Evolutionary conservation across 2,329 filamentous ascomycete species (phyloP), one percentile per base, ranked within the genome.

Genomic region (Nigrospora sphaerica): DNA sequence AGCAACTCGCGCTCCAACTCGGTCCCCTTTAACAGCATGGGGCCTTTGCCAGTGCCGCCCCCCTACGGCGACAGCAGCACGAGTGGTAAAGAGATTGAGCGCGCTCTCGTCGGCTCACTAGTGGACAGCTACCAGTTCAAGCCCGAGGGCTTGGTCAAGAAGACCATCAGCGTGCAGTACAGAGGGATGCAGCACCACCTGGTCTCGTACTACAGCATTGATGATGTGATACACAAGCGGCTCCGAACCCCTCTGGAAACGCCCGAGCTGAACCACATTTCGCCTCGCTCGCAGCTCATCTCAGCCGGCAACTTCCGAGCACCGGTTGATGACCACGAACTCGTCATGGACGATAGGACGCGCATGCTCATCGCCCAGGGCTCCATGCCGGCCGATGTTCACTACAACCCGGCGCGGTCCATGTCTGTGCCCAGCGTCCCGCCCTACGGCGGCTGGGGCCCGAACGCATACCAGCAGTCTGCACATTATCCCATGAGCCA

Each of bases 111-210:
- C 39, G 91, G 90, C 6, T 95, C 89, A 1, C 73, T 95, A 12
- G 80, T 92, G n/a, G 90, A 95, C 65, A 90, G 86, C 1, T 95
- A 95, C 57, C 81, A 83, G 32, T 95, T 95, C 75, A 93, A 93
- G 59, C 73, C 81, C 13, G 78, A 81, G 2, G 90, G 91, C 0
- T 68, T 96, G 36, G 80, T 95, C 52, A 96, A 96, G 75, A 95
- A 95, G 72, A 95, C 90, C 0, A 90, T 95, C 65, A 92, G 85
- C 56, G 80, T 95, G 35, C 81, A 78, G 3, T 81, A 85, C 43
- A 76, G 84, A 23, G 85, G 85, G 2, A 78, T 90, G 3, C 83
- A 81, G 2, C 90, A 95, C 58, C 90, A 95, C 58, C 70, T 96
- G 44, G 89, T 95, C 36, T 91, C 86, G 14, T 96, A 96, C 62